These are phyloP conservation scores for Moesziomyces aphidis DNA, from an alignment of 1,284 basidiomycete species.

Conservation along the genomic window DNA sequence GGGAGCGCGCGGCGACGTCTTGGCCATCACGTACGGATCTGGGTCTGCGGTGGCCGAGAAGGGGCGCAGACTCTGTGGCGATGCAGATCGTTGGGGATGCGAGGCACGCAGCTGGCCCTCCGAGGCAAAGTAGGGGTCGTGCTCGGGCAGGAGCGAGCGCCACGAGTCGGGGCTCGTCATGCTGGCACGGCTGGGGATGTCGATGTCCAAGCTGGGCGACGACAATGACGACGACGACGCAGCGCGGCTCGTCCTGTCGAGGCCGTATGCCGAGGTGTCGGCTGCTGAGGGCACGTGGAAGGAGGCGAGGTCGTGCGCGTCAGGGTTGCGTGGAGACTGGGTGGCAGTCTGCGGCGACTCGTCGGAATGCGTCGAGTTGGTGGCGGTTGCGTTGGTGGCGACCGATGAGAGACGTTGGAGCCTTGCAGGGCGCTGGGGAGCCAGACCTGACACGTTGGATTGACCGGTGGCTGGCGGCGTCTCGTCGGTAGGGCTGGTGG, in stretches of 20 bases:
- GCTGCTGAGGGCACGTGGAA: constrained; percentile 9
- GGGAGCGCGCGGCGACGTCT: constrained; percentile 18
- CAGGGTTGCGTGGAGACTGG: constrained; percentile 12
- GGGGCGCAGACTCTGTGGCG: constrained; percentile 24
- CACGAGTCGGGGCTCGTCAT: constrained; percentile 56
- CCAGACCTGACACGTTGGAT: constrained; percentile 2
- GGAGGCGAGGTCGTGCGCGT: constrained; percentile 7
- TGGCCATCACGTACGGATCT: constrained; percentile 26
- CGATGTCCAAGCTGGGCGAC: constrained; percentile 14
- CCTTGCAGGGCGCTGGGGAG: constrained; percentile 34
- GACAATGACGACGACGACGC: not conserved
- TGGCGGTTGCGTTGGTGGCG: constrained; percentile 35
- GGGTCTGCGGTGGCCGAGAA: constrained; percentile 14
- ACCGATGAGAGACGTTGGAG: constrained; percentile 37
- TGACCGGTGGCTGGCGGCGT: not conserved
- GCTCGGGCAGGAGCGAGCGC: constrained; percentile 51
- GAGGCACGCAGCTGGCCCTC: constrained; percentile 24
- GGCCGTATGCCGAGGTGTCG: not conserved
- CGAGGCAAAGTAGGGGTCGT: constrained; percentile 56
- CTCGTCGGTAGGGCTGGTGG: not conserved
- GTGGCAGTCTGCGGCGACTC: constrained; percentile 29
- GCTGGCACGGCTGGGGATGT: constrained; percentile 10
- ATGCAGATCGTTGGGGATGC: constrained; percentile 12
- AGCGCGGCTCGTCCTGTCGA: not conserved
- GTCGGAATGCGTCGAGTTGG: constrained; percentile 14